Evolutionary conservation across 139 green algal species (phyloP), one percentile per base, ranked within the genome.

Genomic region (Nannochloris sp.): DNA sequence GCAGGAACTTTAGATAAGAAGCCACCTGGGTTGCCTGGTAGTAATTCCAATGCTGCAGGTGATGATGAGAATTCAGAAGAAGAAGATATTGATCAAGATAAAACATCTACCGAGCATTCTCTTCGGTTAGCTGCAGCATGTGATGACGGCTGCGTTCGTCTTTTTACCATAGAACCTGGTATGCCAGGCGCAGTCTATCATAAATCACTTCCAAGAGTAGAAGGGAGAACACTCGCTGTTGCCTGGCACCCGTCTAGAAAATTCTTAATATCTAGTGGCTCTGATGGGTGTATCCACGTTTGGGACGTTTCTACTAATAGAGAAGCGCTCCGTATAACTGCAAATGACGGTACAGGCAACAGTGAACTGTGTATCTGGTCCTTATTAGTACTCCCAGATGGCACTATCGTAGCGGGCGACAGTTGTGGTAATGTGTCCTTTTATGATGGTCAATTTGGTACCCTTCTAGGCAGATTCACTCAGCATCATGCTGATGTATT

Each of bases 141-240:
- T 66, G 92, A 96, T 64, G 92, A 98, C 59, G 91, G 92, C 59
- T 83, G 71, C 61, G 67, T 92, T 34, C 77, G 90, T 4, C 59
- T 98, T 25, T 92, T 95, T 53, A 51, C 36, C 1, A 73, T 85
- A 4, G 71, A 90, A 45, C 67, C 48, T 1, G 73, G 74, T 23
- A 68, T 73, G 14, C 74, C 71, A 7, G 89, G 89, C 0, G 58
- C 48, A 1, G 38, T 44, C 27, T 71, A 67, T 76, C 57, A 62
- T 34, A 71, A 75, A 31, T 65, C 75, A 8, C 71, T 96, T 48
- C 74, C 78, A 2, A 47, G 68, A 0, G 75, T 87, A 42, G 74
- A 81, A 33, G 83, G 83, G 7, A 75, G 83, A 32, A 70, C 83
- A 29, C 70, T 97, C 61, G 73, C 65, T 2, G 67, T 87, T n/a